Evolutionary conservation across 2,329 filamentous ascomycete species (phyloP).

Genomic region (Sclerotinia spermophila): DNA sequence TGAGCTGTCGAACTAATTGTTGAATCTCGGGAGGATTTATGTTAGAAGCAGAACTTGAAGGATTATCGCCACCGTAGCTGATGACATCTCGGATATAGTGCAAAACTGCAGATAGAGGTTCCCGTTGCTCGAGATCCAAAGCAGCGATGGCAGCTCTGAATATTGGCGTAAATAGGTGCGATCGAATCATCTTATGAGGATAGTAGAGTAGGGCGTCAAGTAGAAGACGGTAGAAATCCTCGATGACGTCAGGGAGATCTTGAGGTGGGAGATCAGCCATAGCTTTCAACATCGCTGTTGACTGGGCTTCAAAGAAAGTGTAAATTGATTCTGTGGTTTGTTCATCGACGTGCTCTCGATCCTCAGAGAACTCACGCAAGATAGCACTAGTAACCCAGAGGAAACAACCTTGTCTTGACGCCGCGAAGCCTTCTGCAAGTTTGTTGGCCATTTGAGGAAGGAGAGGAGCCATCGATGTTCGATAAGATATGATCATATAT

Average conservation of each 20-base stretch:
- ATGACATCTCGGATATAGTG: slow-evolving; percentile 92
- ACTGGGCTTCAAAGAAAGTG: slow-evolving; percentile 90
- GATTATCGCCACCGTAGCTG: slow-evolving; percentile 78
- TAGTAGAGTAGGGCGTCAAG: slow-evolving; percentile 93
- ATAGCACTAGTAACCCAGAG: slow-evolving; percentile 98
- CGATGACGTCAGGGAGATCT: slow-evolving; percentile 58
- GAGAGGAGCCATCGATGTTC: slow-evolving; percentile 81
- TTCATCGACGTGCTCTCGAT: slow-evolving; percentile 77
- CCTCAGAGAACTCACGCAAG: slow-evolving; percentile 90
- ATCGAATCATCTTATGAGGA: slow-evolving; percentile 76
- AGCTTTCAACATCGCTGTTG: slow-evolving; percentile 81
- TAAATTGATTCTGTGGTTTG: slow-evolving; percentile 86
- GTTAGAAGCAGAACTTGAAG: slow-evolving; percentile 56
- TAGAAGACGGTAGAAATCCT: slow-evolving; percentile 84
- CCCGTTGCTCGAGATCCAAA: slow-evolving; percentile 82
- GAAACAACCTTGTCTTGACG: slow-evolving; percentile 90
- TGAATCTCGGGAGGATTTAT: slow-evolving; percentile 67
- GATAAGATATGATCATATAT: slow-evolving; percentile 94
- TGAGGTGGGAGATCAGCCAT: slow-evolving; percentile 73
- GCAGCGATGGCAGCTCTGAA: slow-evolving; percentile 85
- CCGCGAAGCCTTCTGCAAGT: slow-evolving; percentile 77
- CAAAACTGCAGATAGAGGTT: slow-evolving; percentile 84
- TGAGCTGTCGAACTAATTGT: slow-evolving; percentile 67
- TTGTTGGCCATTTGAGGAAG: slow-evolving; percentile 84
- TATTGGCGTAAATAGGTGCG: slow-evolving; percentile 73